A percentile compares a stretch with the other conserved stretches of the same genome.
Conservation (phyloP, 345 rosid species). For the Melastoma malabathricum region DNA sequence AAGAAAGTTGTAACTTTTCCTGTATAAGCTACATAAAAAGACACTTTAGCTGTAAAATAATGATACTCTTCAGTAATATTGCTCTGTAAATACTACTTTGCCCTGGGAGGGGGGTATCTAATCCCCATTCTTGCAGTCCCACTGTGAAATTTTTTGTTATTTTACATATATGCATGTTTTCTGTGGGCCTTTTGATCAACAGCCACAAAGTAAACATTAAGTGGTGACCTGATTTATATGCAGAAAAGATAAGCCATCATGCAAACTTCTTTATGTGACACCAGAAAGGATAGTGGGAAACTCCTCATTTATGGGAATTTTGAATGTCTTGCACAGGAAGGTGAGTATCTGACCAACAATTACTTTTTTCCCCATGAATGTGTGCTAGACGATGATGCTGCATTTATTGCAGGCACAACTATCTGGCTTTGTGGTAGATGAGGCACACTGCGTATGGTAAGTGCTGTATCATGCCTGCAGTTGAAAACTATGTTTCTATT, state of each 20-base stretch:
- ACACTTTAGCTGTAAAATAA: no score
- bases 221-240: slow-evolving; percentile 9
- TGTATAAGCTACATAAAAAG: no score
- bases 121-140: no score
- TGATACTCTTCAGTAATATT: no score
- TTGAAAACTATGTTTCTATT: neutral
- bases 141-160: no score
- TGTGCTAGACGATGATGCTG: neutral
- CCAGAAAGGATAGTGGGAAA: slow-evolving; percentile 86
- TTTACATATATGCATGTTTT: no score
- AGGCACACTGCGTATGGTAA: slow-evolving; percentile 92
- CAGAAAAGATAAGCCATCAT: slow-evolving; percentile 65
- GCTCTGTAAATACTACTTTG: no score
- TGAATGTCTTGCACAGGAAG: slow-evolving; percentile 56
- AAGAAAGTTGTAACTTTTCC: no score
- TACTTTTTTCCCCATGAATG: neutral
- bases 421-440: slow-evolving; percentile 81
- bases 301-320: slow-evolving; percentile 37
- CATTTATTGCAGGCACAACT: slow-evolving; percentile 39
- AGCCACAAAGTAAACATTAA: no score
- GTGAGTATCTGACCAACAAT: slow-evolving; percentile 15
- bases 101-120: no score
- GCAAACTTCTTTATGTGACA: slow-evolving; percentile 86
- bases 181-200: no score
- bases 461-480: neutral